phyloP scores from a whole-genome alignment of 805 yeast genomes.

The Saccharomycopsis vini region DNA sequence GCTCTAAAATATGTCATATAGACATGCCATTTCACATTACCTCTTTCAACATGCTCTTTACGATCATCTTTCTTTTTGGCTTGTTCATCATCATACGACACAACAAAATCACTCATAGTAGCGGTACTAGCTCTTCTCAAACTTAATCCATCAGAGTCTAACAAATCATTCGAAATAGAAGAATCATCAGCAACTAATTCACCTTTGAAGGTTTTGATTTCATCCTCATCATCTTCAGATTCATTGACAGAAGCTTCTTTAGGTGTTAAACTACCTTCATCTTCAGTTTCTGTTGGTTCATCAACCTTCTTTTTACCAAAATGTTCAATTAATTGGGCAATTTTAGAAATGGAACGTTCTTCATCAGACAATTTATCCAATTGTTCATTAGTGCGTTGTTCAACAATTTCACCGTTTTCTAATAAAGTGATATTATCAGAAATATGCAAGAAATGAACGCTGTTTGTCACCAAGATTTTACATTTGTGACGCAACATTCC shows the following conservation, averaged over 20 bases:
- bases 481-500: conserved; percentile 73
- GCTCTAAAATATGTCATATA: conserved; percentile 81
- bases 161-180: conserved; percentile 7
- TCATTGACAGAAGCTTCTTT: neutral
- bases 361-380: conserved; percentile 28
- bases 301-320: conserved; percentile 43
- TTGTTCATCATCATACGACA: conserved; percentile 31
- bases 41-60: conserved; percentile 83
- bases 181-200: conserved; percentile 1
- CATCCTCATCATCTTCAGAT: conserved; percentile 4
- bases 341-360: conserved; percentile 35
- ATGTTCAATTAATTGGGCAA: conserved; percentile 48
- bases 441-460: conserved; percentile 68
- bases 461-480: conserved; percentile 77
- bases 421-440: conserved; percentile 67
- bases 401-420: conserved; percentile 56
- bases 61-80: conserved; percentile 28
- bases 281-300: conserved; percentile 20
- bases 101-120: conserved; percentile 27
- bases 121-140: conserved; percentile 61
- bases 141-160: conserved; percentile 27
- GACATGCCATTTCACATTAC: conserved; percentile 84
- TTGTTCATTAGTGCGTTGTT: conserved; percentile 53
- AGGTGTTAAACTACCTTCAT: neutral
- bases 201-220: conserved; percentile 10